These are phyloP conservation scores for Termitomyces sp. DNA, from an alignment of 768 basidiomycete genomes.

Conservation along the genomic window DNA sequence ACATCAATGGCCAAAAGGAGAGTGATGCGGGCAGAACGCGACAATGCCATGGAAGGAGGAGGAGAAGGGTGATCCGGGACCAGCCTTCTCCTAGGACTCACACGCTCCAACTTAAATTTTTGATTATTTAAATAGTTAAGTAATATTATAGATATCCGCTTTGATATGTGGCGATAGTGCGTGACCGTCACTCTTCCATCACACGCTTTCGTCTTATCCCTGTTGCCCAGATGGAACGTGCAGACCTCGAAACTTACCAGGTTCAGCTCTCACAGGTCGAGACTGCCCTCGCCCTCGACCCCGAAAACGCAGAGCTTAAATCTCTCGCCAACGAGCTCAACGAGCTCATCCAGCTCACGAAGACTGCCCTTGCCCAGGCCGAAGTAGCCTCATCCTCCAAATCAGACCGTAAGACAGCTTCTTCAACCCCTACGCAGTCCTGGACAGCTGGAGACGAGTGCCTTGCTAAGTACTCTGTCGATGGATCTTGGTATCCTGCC, in stretches of 20 bases:
- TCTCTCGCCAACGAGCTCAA: conserved; percentile 73
- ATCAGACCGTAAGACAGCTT: conserved; percentile 51
- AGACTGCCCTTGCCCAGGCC: conserved; percentile 63
- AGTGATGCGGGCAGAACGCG: conserved; percentile 69
- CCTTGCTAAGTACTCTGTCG: conserved; percentile 79
- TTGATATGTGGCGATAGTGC: not conserved
- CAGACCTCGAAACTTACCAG: conserved; percentile 86
- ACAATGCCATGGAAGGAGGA: conserved; percentile 31
- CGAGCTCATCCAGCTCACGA: conserved; percentile 79
- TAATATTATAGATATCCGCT: not conserved
- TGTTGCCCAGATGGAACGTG: conserved; percentile 44
- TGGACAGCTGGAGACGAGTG: conserved; percentile 85
- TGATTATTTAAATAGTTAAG: not conserved
- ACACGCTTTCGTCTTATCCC: not conserved
- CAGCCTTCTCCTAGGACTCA: not conserved
- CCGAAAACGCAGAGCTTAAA: conserved; percentile 65
- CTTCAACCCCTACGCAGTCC: conserved; percentile 44
- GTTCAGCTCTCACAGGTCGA: conserved; percentile 89
- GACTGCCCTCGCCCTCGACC: conserved; percentile 69
- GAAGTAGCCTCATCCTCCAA: conserved; percentile 60
- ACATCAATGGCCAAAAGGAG: conserved; percentile 82
- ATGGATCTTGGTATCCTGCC: conserved; percentile 85
- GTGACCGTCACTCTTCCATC: conserved; percentile 5
- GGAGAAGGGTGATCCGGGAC: not conserved
- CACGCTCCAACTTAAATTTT: not conserved